Evolutionary conservation across 73 alveolate genomes (phyloP).

Genomic region (Effrenium voratum): DNA sequence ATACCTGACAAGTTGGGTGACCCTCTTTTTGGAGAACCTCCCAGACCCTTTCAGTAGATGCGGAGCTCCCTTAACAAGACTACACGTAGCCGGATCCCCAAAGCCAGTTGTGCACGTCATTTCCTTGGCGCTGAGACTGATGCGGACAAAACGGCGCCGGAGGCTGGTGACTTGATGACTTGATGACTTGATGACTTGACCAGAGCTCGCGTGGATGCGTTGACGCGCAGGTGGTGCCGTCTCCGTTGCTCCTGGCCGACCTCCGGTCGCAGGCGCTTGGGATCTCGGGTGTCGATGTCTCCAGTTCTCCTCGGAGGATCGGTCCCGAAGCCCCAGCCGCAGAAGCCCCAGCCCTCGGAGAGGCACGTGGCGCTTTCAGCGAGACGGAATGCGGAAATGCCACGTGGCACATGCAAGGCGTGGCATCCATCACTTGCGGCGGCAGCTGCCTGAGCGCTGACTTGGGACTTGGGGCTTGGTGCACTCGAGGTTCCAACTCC

Average conservation of each 20-base stretch:
- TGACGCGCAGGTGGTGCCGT: conserved; percentile 58
- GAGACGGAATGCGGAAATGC: background rate
- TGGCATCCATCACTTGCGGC: conserved; percentile 43
- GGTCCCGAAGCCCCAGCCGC: background rate
- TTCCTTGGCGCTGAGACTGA: background rate
- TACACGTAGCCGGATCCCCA: too few relatives aligned
- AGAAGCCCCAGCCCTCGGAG: conserved; percentile 1
- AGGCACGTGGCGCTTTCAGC: background rate
- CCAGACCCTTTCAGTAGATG: too few relatives aligned
- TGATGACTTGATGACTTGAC: background rate
- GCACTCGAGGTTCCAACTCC: conserved; percentile 45
- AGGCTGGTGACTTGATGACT: background rate
- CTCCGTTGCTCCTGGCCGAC: conserved; percentile 32
- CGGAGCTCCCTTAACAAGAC: too few relatives aligned
- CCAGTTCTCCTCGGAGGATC: background rate
- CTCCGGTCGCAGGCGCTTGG: background rate
- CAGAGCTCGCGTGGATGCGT: background rate
- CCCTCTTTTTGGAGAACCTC: too few relatives aligned
- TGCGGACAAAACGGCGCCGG: background rate
- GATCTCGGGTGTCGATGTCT: background rate
- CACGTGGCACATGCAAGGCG: background rate
- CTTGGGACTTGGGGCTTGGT: background rate
- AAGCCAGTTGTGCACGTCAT: too few relatives aligned
- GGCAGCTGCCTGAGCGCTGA: background rate
- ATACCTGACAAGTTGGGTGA: too few relatives aligned